A percentile compares a stretch with the other conserved stretches of the same genome.
phyloP scores from a whole-genome alignment of 1,284 basidiomycete genomes.

The Trametes polyzona region DNA sequence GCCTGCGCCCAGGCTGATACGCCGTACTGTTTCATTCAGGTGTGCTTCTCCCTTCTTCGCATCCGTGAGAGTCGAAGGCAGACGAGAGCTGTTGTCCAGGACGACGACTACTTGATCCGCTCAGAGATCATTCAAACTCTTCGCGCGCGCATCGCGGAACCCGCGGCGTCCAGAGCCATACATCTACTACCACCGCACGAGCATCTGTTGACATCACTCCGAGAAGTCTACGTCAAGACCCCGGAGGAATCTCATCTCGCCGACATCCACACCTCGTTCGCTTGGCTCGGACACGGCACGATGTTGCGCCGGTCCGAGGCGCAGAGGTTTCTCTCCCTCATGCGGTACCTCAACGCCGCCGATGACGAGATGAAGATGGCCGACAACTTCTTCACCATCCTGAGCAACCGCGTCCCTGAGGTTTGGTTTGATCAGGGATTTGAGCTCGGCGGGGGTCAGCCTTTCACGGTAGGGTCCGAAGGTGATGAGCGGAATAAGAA shows the following conservation, averaged over 20 bases:
- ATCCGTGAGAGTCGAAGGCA: not conserved
- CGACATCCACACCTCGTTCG: constrained; percentile 57
- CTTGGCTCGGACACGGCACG: constrained; percentile 70
- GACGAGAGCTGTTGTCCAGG: constrained; percentile 41
- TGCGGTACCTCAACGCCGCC: constrained; percentile 47
- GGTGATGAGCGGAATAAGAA: constrained; percentile 59
- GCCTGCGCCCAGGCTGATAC: constrained; percentile 58
- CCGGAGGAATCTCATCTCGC: constrained; percentile 18
- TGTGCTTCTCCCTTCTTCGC: constrained; percentile 26
- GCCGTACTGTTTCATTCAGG: constrained; percentile 67
- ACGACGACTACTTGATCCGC: constrained; percentile 68
- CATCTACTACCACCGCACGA: constrained; percentile 67
- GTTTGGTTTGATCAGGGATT: constrained; percentile 67
- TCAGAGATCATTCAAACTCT: constrained; percentile 60
- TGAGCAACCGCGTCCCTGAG: constrained; percentile 54
- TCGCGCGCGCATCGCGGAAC: constrained; percentile 40
- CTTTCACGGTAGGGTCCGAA: constrained; percentile 64
- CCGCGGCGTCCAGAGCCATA: constrained; percentile 41
- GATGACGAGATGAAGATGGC: constrained; percentile 64
- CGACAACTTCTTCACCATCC: constrained; percentile 70
- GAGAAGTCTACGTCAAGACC: constrained; percentile 30
- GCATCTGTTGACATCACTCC: constrained; percentile 49
- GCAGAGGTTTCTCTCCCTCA: constrained; percentile 51
- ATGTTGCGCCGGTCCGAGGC: constrained; percentile 51
- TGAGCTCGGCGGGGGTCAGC: constrained; percentile 58